phyloP scores from a whole-genome alignment of 306 rosid species.

The Oemleria cerasiformis region DNA sequence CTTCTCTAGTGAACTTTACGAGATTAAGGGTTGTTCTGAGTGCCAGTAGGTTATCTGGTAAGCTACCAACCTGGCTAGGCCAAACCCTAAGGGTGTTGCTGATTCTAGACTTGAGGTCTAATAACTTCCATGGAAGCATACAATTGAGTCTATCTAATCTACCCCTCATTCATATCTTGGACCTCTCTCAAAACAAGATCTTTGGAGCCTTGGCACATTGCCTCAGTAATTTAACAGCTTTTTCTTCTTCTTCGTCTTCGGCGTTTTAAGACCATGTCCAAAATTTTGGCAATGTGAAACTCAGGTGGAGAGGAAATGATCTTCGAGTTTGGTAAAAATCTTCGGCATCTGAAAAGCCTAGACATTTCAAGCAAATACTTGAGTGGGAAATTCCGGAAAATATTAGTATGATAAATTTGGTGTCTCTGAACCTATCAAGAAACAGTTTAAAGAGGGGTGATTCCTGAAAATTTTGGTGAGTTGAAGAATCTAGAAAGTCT shows the following conservation, averaged over 20 bases:
- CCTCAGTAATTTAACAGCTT: constrained; percentile 17
- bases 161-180: constrained; percentile 5
- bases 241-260: background rate
- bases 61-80: constrained; percentile 22
- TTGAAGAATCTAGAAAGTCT: constrained; percentile 20
- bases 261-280: no score
- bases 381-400: constrained; percentile 22
- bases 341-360: constrained; percentile 9
- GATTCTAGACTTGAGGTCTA: constrained; percentile 11
- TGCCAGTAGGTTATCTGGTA: constrained; percentile 20
- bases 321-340: background rate
- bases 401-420: background rate
- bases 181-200: constrained; percentile 12
- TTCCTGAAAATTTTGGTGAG: constrained; percentile 14
- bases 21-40: constrained; percentile 14
- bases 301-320: constrained; percentile 26
- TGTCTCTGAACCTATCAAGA: constrained; percentile 22
- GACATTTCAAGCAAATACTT: constrained; percentile 36
- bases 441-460: constrained; percentile 15
- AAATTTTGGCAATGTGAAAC: background rate
- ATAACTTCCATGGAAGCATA: constrained; percentile 17
- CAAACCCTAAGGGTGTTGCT: background rate
- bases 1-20: constrained; percentile 23
- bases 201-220: constrained; percentile 1
- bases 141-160: constrained; percentile 7